Evolutionary conservation across 306 rosid species (phyloP).

Genomic region (Begonia peltatifolia): DNA sequence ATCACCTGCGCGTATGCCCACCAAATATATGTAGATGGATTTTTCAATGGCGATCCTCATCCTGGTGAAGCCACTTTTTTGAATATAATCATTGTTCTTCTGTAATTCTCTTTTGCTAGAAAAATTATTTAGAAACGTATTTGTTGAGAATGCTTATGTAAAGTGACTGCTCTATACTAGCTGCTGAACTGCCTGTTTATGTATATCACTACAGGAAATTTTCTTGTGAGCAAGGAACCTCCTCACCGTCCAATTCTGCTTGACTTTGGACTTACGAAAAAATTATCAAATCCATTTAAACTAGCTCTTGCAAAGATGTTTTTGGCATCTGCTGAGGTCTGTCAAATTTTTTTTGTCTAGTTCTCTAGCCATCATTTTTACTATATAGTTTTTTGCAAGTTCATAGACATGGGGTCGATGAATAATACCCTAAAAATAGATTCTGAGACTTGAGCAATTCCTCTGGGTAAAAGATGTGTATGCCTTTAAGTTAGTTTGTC

Average conservation of each 20-base stretch:
- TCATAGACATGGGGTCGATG: too few relatives aligned
- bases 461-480: too few relatives aligned
- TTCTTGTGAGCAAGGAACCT: constrained; percentile 95
- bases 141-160: background rate
- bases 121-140: background rate
- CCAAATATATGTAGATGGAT: constrained; percentile 93
- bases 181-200: constrained; percentile 9
- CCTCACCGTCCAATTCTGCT: constrained; percentile 86
- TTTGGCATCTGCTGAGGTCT: constrained; percentile 91
- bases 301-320: constrained; percentile 98
- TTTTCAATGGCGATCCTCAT: constrained; percentile 98
- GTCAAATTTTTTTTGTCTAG: constrained; percentile 5
- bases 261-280: constrained; percentile 94
- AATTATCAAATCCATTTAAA: constrained; percentile 51
- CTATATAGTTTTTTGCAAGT: too few relatives aligned
- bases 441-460: too few relatives aligned
- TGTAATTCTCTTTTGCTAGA: background rate
- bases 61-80: constrained; percentile 42
- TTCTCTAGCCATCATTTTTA: too few relatives aligned
- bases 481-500: too few relatives aligned
- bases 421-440: too few relatives aligned
- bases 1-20: constrained; percentile 97
- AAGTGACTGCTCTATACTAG: background rate
- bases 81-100: background rate
- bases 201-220: constrained; percentile 48